These are phyloP conservation scores for Haberlea rhodopensis DNA, from an alignment of 257 asterid species.

Conservation along the genomic window DNA sequence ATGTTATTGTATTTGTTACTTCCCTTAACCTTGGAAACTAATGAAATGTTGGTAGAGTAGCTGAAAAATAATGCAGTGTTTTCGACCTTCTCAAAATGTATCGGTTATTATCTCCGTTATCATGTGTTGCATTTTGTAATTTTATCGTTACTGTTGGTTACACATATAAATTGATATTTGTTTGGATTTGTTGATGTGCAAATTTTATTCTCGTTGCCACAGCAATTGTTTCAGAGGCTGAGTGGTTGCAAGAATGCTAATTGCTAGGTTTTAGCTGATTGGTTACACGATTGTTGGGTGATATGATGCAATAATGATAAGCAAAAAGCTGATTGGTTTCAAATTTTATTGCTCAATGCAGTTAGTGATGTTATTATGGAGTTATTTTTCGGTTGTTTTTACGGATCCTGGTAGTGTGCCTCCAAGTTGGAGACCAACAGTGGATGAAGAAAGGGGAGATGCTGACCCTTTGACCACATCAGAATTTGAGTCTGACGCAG, in stretches of 20 bases:
- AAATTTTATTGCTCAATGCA: constrained; percentile 27
- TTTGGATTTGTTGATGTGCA: neutral
- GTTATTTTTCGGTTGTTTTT: constrained; percentile 65
- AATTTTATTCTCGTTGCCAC: neutral
- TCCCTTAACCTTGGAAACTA: neutral
- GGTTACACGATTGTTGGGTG: neutral
- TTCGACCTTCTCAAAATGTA: neutral
- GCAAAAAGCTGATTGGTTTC: neutral
- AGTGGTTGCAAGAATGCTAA: neutral
- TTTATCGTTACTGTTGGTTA: neutral
- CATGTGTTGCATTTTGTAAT: neutral
- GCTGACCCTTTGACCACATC: constrained; percentile 44
- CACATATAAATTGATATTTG: neutral
- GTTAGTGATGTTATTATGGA: constrained; percentile 73
- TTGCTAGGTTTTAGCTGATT: constrained; percentile 7
- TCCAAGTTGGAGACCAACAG: constrained; percentile 54
- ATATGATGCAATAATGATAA: neutral
- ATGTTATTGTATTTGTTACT: neutral
- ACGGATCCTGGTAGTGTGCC: constrained; percentile 70
- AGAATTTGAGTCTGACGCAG: constrained; percentile 42
- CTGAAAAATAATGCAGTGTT: neutral
- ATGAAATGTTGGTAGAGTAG: neutral
- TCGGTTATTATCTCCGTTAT: neutral
- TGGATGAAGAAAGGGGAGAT: constrained; percentile 64
- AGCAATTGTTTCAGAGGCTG: constrained; percentile 3